Conservation (phyloP, 129 eudicot genomes). For the sunflower (Helianthus annuus) region HanXRQr2.0-SUNRISE NC_035443.2:3256673-3257172, state of each 20-base stretch:
- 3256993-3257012: constrained; percentile 52
- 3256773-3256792: constrained; percentile 2
- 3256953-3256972: constrained; percentile 89
- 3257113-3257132: no score
- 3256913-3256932: constrained; percentile 94
- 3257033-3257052: constrained; percentile 2
- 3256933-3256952: constrained; percentile 81
- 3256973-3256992: constrained; percentile 83
- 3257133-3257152: no score
- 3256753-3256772: background rate
- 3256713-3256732: background rate
- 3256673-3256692: background rate
- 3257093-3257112: no score
- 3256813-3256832: constrained; percentile 86
- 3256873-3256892: constrained; percentile 87
- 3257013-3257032: background rate
- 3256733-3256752: background rate
- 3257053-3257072: no score
- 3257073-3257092: no score
- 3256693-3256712: background rate
- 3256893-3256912: constrained; percentile 84
- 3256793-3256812: background rate
- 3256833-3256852: constrained; percentile 90
- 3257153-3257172: no score
- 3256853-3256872: constrained; percentile 89